A percentile compares a stretch with the other conserved stretches of the same genome.
Conservation (phyloP, 768 basidiomycete genomes). For the Phlebiopsis flavidoalba region DNA sequence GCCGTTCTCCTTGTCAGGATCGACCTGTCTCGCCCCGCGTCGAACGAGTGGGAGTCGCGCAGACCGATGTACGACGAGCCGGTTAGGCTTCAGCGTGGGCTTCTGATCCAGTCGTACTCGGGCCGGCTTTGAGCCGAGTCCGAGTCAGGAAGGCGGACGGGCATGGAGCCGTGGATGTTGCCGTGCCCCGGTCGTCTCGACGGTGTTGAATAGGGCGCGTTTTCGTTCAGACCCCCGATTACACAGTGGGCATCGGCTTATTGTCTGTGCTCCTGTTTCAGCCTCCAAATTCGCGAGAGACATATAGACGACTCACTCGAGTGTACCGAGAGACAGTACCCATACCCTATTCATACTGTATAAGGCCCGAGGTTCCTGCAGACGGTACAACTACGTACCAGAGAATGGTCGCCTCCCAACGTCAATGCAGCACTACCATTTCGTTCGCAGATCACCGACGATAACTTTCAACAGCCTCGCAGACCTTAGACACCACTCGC, state of each 20-base stretch:
- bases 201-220: slow-evolving; percentile 95
- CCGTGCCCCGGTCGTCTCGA: slow-evolving; percentile 74
- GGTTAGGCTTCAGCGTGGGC: slow-evolving; percentile 61
- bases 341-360: slow-evolving; percentile 52
- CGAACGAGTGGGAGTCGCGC: slow-evolving; percentile 91
- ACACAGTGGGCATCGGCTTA: slow-evolving; percentile 83
- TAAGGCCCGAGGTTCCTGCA: background rate
- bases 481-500: slow-evolving; percentile 77
- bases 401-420: slow-evolving; percentile 93
- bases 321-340: slow-evolving; percentile 91
- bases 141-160: slow-evolving; percentile 88
- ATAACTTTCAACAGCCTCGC: slow-evolving; percentile 63
- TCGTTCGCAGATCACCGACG: slow-evolving; percentile 66
- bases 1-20: slow-evolving; percentile 84
- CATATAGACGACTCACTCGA: slow-evolving; percentile 44
- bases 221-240: slow-evolving; percentile 96
- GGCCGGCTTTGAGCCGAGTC: slow-evolving; percentile 34
- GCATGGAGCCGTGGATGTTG: slow-evolving; percentile 99
- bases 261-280: slow-evolving; percentile 34
- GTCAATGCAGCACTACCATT: slow-evolving; percentile 87
- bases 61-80: slow-evolving; percentile 96
- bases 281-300: background rate
- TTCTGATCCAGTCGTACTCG: slow-evolving; percentile 57
- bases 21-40: slow-evolving; percentile 80
- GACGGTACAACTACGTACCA: slow-evolving; percentile 43